A percentile compares a stretch with the other conserved stretches of the same genome.
These are phyloP conservation scores for Hymenoscyphus infarciens DNA, from an alignment of 2,329 filamentous ascomycete species.

Conservation along the genomic window DNA sequence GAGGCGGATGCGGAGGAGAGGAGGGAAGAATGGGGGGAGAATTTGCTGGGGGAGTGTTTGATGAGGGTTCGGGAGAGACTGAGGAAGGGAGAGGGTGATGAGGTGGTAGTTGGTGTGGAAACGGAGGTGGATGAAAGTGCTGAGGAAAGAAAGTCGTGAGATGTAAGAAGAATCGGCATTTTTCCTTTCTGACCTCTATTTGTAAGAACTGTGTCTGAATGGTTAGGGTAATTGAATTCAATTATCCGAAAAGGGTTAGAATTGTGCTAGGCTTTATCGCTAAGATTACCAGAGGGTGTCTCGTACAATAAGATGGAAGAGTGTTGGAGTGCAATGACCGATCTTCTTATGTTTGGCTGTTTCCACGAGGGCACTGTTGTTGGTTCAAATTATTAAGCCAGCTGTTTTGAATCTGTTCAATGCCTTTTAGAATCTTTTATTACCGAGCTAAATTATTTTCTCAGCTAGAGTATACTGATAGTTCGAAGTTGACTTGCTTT, in stretches of 20 bases:
- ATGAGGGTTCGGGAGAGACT: slow-evolving; percentile 55
- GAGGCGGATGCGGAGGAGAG: slow-evolving; percentile 46
- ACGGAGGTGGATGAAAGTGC: background rate
- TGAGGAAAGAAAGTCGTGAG: background rate
- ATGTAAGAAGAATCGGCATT: background rate
- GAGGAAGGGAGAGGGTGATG: slow-evolving; percentile 39
- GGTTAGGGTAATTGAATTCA: background rate
- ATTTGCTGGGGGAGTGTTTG: slow-evolving; percentile 60
- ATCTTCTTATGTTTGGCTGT: no score
- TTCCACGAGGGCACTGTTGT: no score
- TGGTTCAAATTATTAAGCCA: no score
- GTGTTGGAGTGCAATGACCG: no score
- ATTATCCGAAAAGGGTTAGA: background rate
- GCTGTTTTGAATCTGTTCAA: no score
- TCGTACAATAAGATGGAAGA: no score
- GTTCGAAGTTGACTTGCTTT: no score
- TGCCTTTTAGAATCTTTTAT: no score
- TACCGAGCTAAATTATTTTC: no score
- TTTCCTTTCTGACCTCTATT: background rate
- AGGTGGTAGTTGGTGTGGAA: background rate
- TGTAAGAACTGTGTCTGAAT: background rate
- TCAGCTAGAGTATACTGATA: no score
- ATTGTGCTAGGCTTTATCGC: no score
- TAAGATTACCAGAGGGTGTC: no score
- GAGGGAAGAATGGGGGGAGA: slow-evolving; percentile 56